phyloP scores from a whole-genome alignment of 768 basidiomycete genomes.

The Termitomyces sp. region DNA sequence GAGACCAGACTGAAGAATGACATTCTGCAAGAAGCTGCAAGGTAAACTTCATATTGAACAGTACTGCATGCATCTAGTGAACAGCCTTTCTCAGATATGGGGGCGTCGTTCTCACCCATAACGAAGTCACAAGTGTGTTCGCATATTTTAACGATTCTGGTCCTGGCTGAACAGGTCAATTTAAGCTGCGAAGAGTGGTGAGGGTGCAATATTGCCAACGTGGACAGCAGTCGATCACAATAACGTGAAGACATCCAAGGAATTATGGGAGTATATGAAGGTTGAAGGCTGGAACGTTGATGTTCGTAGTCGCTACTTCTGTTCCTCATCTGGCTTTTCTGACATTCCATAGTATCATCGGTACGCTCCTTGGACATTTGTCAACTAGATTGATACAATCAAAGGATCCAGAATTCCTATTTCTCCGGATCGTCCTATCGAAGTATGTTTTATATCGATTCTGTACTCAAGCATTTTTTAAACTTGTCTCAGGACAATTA shows the following conservation, averaged over 20 bases:
- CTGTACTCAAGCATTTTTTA: background rate
- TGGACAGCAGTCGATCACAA: constrained; percentile 83
- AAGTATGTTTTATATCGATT: constrained; percentile 35
- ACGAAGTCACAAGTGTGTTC: constrained; percentile 67
- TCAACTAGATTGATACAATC: background rate
- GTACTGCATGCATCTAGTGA: background rate
- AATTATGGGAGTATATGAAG: constrained; percentile 80
- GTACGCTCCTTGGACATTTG: constrained; percentile 23
- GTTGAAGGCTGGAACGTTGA: constrained; percentile 89
- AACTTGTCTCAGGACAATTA: constrained; percentile 71
- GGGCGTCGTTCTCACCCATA: constrained; percentile 88
- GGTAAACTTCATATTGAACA: constrained; percentile 31
- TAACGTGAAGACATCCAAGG: constrained; percentile 77
- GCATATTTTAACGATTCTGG: background rate
- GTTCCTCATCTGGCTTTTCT: constrained; percentile 1
- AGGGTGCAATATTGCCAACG: constrained; percentile 82
- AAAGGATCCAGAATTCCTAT: constrained; percentile 73
- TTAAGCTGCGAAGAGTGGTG: constrained; percentile 54
- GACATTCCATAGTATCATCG: constrained; percentile 61
- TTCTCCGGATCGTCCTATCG: constrained; percentile 85
- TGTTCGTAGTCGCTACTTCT: constrained; percentile 33
- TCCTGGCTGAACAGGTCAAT: background rate
- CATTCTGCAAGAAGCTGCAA: constrained; percentile 77
- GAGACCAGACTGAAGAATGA: constrained; percentile 86
- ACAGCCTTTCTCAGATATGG: constrained; percentile 55